phyloP scores from a whole-genome alignment of 169 alveolate species.

The Plasmodium vivax region DNA sequence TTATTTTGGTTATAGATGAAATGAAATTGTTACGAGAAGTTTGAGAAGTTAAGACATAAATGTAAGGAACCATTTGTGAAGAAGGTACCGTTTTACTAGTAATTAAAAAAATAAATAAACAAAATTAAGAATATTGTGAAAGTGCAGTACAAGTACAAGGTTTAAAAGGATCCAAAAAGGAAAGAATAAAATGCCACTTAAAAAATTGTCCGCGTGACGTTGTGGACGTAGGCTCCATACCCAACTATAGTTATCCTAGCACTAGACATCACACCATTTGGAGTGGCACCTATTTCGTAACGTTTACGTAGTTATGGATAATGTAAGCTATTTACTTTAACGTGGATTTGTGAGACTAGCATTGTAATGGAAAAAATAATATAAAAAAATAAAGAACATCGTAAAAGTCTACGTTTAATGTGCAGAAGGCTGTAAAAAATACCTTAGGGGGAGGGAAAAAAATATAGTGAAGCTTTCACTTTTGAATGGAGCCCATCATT shows the following conservation, averaged over 20 bases:
- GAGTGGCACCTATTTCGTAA: neutral
- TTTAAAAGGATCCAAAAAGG: no score
- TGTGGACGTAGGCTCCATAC: neutral
- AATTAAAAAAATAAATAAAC: no score
- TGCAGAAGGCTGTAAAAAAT: neutral
- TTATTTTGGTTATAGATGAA: no score
- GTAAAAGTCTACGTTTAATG: neutral
- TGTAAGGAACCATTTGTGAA: no score
- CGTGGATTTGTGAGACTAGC: neutral
- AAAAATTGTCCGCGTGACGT: neutral
- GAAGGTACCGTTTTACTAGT: no score
- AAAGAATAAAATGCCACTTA: neutral
- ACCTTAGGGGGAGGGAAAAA: neutral
- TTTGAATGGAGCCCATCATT: neutral
- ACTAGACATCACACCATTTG: neutral
- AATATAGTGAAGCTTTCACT: neutral
- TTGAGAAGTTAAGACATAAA: no score
- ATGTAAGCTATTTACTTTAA: neutral
- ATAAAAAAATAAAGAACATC: neutral
- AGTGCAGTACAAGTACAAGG: no score
- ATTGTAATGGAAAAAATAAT: neutral
- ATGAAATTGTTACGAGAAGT: no score
- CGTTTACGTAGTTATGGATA: neutral
- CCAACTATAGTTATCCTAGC: neutral
- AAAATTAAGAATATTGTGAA: no score